Conservation (phyloP, 2,329 filamentous ascomycete species). For the Stachybotrys chlorohalonatus region DNA sequence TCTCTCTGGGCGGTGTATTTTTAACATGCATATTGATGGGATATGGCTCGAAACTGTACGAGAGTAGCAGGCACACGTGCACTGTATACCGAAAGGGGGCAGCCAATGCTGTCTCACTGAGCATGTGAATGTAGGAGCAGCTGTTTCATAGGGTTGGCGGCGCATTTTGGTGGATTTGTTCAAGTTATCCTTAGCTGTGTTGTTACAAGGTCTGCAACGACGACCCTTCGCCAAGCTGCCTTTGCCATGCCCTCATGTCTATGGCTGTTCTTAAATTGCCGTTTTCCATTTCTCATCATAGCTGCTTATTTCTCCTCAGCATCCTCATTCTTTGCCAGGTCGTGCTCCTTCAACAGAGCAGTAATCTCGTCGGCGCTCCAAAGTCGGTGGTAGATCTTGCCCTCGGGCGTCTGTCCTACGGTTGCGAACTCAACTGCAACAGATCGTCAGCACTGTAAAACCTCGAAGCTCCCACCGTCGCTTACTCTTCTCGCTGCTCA, state of each 20-base stretch:
- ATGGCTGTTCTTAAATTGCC: not conserved
- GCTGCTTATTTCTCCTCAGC: constrained; percentile 50
- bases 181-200: constrained; percentile 13
- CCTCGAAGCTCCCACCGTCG: constrained; percentile 22
- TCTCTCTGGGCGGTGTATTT: too few relatives aligned
- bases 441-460: constrained; percentile 7
- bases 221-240: constrained; percentile 2
- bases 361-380: constrained; percentile 98
- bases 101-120: not conserved
- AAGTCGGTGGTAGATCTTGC: constrained; percentile 95
- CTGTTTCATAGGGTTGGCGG: not conserved
- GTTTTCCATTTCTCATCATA: not conserved
- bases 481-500: constrained; percentile 98
- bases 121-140: not conserved
- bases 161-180: not conserved
- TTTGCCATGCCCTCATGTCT: not conserved
- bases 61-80: not conserved
- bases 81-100: not conserved
- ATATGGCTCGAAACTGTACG: not conserved
- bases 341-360: constrained; percentile 87
- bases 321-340: constrained; percentile 78
- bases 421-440: constrained; percentile 88
- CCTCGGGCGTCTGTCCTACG: constrained; percentile 87
- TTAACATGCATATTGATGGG: not conserved
- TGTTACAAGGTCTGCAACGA: constrained; percentile 15